These are phyloP conservation scores for Cladosporium velox DNA, from an alignment of 2,329 filamentous ascomycete genomes.

Conservation along the genomic window DNA sequence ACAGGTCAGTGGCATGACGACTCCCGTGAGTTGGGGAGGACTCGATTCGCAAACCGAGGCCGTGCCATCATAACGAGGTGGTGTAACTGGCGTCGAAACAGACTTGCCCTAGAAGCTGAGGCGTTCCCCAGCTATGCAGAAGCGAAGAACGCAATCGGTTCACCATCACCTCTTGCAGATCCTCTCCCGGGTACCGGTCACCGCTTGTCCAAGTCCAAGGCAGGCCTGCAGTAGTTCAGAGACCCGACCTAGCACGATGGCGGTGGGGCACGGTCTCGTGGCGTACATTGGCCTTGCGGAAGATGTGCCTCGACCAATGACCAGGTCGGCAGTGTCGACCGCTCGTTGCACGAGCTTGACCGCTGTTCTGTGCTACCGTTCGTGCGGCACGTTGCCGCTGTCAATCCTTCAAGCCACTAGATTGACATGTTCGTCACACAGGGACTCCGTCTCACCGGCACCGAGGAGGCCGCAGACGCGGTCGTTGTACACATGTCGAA, in stretches of 20 bases:
- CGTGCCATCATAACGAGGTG: background rate
- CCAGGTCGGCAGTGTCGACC: background rate
- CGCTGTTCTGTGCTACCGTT: slow-evolving; percentile 19
- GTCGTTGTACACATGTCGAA: background rate
- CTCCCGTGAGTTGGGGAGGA: slow-evolving; percentile 3
- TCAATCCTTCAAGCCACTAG: slow-evolving; percentile 21
- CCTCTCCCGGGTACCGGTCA: slow-evolving; percentile 18
- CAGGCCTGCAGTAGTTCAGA: slow-evolving; percentile 3
- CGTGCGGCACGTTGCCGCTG: slow-evolving; percentile 21
- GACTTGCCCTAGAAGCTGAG: background rate
- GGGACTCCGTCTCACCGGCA: background rate
- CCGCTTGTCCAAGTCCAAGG: slow-evolving; percentile 9
- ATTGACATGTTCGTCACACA: slow-evolving; percentile 19
- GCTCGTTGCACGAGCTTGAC: slow-evolving; percentile 16
- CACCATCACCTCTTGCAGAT: background rate
- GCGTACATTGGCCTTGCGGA: background rate
- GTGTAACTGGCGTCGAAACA: slow-evolving; percentile 1
- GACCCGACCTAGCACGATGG: background rate
- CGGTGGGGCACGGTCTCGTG: slow-evolving; percentile 7
- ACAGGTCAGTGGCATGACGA: slow-evolving; percentile 13
- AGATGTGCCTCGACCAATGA: slow-evolving; percentile 13
- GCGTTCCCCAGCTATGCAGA: background rate
- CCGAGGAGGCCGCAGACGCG: slow-evolving; percentile 8
- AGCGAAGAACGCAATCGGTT: background rate
- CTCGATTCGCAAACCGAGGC: slow-evolving; percentile 18